phyloP scores from a whole-genome alignment of 2,329 filamentous ascomycete species.

The Ophiostoma australiae region DNA sequence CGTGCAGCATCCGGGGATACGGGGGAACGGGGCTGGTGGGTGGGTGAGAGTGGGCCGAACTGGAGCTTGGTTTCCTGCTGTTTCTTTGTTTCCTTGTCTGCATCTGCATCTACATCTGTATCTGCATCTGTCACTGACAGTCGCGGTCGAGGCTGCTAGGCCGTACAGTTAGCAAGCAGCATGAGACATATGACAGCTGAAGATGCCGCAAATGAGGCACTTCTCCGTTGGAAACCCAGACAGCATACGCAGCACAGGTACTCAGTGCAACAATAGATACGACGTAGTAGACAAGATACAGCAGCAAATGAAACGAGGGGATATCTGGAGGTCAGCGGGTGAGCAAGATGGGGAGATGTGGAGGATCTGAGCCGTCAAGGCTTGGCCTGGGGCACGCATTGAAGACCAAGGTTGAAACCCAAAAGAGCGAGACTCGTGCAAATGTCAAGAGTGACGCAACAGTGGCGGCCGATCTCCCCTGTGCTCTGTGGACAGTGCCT shows the following conservation, averaged over 20 bases:
- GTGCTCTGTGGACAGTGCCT: neutral
- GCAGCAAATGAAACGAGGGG: neutral
- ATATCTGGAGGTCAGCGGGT: neutral
- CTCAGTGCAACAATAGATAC: neutral
- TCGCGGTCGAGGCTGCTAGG: neutral
- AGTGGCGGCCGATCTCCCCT: slow-evolving; percentile 1
- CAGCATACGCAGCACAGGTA: neutral
- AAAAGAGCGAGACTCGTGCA: neutral
- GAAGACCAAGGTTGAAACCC: neutral
- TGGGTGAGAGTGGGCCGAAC: slow-evolving; percentile 19
- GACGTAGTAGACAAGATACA: neutral
- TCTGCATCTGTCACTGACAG: too few species aligned
- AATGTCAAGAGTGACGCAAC: neutral
- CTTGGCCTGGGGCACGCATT: slow-evolving; percentile 1
- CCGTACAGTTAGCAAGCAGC: neutral
- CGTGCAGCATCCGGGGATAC: slow-evolving; percentile 24
- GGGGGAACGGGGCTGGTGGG: slow-evolving; percentile 22
- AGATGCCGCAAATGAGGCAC: neutral
- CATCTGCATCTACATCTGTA: too few species aligned
- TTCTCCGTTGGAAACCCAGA: neutral
- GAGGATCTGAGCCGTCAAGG: neutral
- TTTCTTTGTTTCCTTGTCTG: neutral
- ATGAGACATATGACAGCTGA: neutral
- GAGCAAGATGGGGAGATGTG: neutral
- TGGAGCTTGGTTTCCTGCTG: neutral